Evolutionary conservation across 345 rosid genomes (phyloP), one percentile per base, ranked within the genome.

Genomic region (Citrus reticulata): DNA sequence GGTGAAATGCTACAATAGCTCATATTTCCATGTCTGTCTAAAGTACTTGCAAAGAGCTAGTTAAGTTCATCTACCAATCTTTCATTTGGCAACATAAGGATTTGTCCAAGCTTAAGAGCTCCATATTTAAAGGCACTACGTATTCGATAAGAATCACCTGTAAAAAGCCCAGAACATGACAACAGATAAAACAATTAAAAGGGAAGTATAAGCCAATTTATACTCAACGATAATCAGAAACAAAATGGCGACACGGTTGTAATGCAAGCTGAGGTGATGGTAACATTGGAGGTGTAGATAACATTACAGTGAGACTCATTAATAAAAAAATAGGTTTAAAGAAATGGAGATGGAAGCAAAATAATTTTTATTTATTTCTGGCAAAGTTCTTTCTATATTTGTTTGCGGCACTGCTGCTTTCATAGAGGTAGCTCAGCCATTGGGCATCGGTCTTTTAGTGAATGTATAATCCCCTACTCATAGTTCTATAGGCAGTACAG

Each of bases 41-140:
- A 74, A 68, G 87, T 79, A 62, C 75, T 84, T 34, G 74, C 64
- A 27, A 86, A 84, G 77, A 86, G 82, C 49, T 75, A 75, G 42
- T 73, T 69, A 70, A 86, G 82, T 74, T 84, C 89, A 58, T 74
- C 46, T 51, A 64, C 70, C 40, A 84, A 55, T 61, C 63, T 79
- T 77, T 78, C 84, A 34, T 27, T 62, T n/a, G 85, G 85, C 55
- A 71, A 72, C 70, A 67, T 68, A 66, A 86, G 85, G 24, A 86
- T 77, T 32, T 40, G 73, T 19, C 84, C 85, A 77, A 86, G 89
- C 67, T 77, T 86, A 37, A 73, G 78, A 55, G 85, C 84, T 27
- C 87, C 84, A 79, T 79, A 80, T 73, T 61, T 84, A 42, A 84
- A 86, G 35, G 89, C 87, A 77, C 87, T 82, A 49, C 77, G 61